Evolutionary conservation across 176 grass and related monocot species (phyloP), one percentile per base, ranked within the genome.

Genomic region (Carex parvula): DNA sequence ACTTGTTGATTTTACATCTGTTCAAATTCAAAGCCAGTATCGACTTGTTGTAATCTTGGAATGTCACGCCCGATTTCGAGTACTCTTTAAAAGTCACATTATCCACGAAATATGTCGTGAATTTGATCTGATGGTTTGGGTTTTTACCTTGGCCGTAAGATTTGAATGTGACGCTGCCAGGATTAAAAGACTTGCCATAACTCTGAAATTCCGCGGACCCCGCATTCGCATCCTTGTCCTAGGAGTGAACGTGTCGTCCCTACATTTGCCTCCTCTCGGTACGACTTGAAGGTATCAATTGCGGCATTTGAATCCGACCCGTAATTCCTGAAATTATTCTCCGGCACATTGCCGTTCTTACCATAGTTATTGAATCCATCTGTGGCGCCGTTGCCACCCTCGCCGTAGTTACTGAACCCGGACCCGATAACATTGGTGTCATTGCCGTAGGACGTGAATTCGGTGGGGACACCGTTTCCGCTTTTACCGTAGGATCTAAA

Each of bases 231-330:
- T 79, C 75, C 83, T 93, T 96, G 66, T 87, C 93, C 33, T 96
- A 96, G 10, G 93, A 4, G 80, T 32, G 83, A 96, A 96, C 16
- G 67, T 84, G 87, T 96, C 90, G 85, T 89, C 93, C 93, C 93
- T 0, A 96, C 93, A 54, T 96, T 96, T 37, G 91, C 54, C 8
- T 89, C 65, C 10, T 76, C 89, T 70, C 93, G 90, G 87, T 96
- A 96, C 4, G 24, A 26, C 83, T 91, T 93, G 93, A 96, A 96
- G 9, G 73, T 76, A 68, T 96, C 91, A 1, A 88, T 82, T 11
- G 84, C 91, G 10, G 93, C 93, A 60, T 96, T 96, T 3, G 79
- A 88, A 22, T 44, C 89, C 8, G 91, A 78, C 62, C 87, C 93
- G 69, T 96, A 96, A 59, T 20, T 87, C 74, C 84, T 89, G 64